Percentiles rank a stretch among this genome's conserved stretches.
These are phyloP conservation scores for Berberis vulgaris DNA, from an alignment of 164 flowering plant genomes.

Conservation along the genomic window DNA sequence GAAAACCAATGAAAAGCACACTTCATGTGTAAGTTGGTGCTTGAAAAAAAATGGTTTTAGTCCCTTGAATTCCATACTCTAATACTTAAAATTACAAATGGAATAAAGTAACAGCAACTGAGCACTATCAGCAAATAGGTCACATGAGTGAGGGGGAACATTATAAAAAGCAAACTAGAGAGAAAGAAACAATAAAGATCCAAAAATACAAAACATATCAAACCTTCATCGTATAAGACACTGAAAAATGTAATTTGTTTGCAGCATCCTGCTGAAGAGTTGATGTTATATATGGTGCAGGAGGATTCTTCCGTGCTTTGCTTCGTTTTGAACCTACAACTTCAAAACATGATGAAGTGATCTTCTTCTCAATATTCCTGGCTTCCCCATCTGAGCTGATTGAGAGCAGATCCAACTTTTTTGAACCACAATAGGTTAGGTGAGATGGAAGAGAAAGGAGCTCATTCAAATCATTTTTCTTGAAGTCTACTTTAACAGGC, in stretches of 20 bases:
- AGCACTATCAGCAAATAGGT: no score
- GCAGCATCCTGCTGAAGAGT: slow-evolving; percentile 99
- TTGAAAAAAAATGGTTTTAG: no score
- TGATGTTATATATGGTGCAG: slow-evolving; percentile 89
- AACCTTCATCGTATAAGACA: slow-evolving; percentile 78
- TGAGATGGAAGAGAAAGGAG: slow-evolving; percentile 33
- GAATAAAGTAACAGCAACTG: not conserved
- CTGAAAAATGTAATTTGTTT: slow-evolving; percentile 58
- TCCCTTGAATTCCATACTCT: slow-evolving; percentile 50
- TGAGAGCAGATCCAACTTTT: slow-evolving; percentile 58
- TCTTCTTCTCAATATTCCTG: slow-evolving; percentile 34
- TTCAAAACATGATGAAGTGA: slow-evolving; percentile 37
- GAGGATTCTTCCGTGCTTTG: slow-evolving; percentile 54
- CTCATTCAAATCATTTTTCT: slow-evolving; percentile 6
- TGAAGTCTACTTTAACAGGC: slow-evolving; percentile 53
- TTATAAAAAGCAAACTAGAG: not conserved
- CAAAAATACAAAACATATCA: not conserved
- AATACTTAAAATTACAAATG: slow-evolving; percentile 12
- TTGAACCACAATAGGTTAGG: slow-evolving; percentile 50
- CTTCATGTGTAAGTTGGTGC: no score
- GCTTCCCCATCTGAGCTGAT: slow-evolving; percentile 63
- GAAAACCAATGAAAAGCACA: no score
- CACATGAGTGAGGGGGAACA: not conserved
- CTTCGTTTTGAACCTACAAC: slow-evolving; percentile 44
- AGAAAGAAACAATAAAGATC: not conserved